Evolutionary conservation across 257 asterid genomes (phyloP).

Genomic region (Leptodermis oblonga): DNA sequence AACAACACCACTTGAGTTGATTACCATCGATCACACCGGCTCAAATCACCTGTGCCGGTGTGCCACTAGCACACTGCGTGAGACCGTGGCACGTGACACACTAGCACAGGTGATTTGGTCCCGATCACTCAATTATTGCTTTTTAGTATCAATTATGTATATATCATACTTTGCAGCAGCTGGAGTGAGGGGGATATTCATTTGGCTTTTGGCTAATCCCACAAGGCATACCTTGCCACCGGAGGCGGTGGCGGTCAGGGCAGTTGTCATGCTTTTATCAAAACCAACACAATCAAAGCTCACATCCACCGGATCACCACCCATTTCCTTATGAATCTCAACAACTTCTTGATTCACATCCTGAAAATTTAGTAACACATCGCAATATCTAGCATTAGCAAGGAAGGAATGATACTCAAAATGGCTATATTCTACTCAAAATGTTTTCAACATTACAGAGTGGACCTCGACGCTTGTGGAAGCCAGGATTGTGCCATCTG

Average conservation of each 20-base stretch:
- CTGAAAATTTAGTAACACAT: conserved; percentile 35
- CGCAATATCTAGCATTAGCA: background rate
- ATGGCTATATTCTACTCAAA: background rate
- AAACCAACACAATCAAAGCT: conserved; percentile 88
- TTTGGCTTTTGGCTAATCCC: conserved; percentile 73
- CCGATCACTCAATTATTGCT: too few relatives aligned
- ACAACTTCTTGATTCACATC: conserved; percentile 60
- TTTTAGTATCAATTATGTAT: background rate
- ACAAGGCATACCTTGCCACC: conserved; percentile 97
- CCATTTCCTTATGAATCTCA: conserved; percentile 63
- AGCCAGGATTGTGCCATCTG: conserved; percentile 61
- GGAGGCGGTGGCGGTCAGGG: conserved; percentile 65
- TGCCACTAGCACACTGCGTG: too few relatives aligned
- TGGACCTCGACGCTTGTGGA: conserved; percentile 53
- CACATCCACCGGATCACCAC: conserved; percentile 41
- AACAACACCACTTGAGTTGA: background rate
- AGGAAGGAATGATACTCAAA: background rate
- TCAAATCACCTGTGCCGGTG: background rate
- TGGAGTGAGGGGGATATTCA: conserved; percentile 81
- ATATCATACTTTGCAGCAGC: conserved; percentile 74
- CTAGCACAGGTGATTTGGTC: background rate
- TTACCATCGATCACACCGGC: too few relatives aligned
- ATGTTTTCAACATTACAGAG: too few relatives aligned
- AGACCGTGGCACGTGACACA: background rate
- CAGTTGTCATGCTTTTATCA: conserved; percentile 81